Evolutionary conservation across 2,329 filamentous ascomycete species (phyloP).

Genomic region (Phaeophleospora eucalypticola): DNA sequence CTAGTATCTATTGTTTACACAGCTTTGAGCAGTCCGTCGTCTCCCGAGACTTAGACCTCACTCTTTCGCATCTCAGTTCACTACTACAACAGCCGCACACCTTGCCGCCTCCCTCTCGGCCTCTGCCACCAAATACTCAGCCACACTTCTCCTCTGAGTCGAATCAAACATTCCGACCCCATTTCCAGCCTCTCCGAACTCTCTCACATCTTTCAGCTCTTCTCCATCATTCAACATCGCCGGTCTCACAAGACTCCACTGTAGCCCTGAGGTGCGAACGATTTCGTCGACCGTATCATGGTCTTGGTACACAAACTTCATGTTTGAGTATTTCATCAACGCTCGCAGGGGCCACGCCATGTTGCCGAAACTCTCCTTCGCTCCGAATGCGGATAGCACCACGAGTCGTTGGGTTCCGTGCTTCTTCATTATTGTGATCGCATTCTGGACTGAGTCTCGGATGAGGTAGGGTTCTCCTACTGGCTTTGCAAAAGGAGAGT

Average conservation of each 20-base stretch:
- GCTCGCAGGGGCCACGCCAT: constrained; percentile 32
- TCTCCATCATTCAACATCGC: constrained; percentile 42
- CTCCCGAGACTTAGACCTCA: too few relatives aligned
- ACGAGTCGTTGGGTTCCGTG: constrained; percentile 42
- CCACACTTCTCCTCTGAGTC: constrained; percentile 40
- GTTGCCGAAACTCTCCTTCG: constrained; percentile 43
- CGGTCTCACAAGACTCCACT: constrained; percentile 46
- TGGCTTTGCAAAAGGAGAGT: constrained; percentile 47
- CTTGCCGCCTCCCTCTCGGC: constrained; percentile 42
- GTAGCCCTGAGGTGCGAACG: constrained; percentile 34
- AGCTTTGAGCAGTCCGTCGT: too few relatives aligned
- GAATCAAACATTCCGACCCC: constrained; percentile 41
- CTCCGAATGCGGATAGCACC: constrained; percentile 50
- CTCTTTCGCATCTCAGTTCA: too few relatives aligned
- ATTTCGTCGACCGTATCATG: constrained; percentile 46
- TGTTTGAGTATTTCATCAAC: constrained; percentile 3
- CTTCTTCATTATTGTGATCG: constrained; percentile 38
- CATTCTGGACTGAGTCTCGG: constrained; percentile 40
- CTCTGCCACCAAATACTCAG: constrained; percentile 45
- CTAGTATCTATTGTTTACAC: too few relatives aligned
- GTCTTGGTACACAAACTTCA: constrained; percentile 33
- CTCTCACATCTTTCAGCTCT: constrained; percentile 34
- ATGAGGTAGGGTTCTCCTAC: constrained; percentile 46
- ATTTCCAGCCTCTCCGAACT: constrained; percentile 42
- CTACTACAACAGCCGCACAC: constrained; percentile 45